Evolutionary conservation across 176 grass and related monocot genomes (phyloP).

Genomic region (Cymbopogon citratus): DNA sequence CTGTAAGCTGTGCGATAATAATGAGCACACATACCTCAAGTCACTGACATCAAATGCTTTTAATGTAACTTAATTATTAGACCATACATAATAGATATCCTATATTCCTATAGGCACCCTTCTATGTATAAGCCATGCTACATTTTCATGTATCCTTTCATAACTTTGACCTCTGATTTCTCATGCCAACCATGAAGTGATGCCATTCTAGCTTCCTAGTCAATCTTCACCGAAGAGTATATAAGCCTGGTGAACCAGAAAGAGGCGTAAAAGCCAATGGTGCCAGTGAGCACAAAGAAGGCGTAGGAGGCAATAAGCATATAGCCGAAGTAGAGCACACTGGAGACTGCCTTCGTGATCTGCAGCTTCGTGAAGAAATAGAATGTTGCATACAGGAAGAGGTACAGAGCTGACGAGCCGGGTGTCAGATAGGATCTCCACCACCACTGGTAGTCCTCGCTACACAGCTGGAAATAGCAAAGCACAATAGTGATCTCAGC

Average conservation of each 20-base stretch:
- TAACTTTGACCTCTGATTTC: neutral
- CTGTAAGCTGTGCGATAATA: neutral
- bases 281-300: conserved; percentile 78
- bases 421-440: conserved; percentile 85
- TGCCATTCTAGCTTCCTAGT: conserved; percentile 26
- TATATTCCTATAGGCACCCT: neutral
- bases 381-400: conserved; percentile 62
- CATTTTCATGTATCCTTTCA: neutral
- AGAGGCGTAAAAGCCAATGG: conserved; percentile 70
- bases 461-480: conserved; percentile 92
- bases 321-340: conserved; percentile 70
- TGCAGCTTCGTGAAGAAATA: conserved; percentile 92
- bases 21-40: neutral
- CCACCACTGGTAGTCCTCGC: conserved; percentile 83
- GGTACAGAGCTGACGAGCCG: conserved; percentile 70
- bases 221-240: conserved; percentile 85
- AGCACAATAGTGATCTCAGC: conserved; percentile 80
- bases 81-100: neutral
- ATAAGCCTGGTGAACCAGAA: conserved; percentile 81
- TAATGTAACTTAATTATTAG: neutral
- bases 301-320: conserved; percentile 80
- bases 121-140: neutral
- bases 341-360: conserved; percentile 67
- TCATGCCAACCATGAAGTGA: neutral
- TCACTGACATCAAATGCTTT: neutral